Conservation (phyloP, 2,329 filamentous ascomycete species). For the Sporothrix protearum region DNA sequence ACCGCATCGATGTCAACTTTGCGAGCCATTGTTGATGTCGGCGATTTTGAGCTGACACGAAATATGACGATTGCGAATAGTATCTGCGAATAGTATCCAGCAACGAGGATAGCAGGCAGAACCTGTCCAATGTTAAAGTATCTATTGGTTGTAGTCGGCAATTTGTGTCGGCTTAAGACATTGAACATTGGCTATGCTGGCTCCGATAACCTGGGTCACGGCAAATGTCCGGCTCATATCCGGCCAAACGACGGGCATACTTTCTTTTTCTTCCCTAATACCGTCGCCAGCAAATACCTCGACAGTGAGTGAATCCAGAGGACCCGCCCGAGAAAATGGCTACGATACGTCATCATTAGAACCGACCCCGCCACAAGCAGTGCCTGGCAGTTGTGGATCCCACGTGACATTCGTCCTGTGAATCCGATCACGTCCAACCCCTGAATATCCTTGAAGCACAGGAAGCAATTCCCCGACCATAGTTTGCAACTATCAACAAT, state of each 20-base stretch:
- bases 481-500: no score
- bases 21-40: background rate
- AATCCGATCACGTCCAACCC: no score
- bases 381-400: no score
- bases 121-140: background rate
- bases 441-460: no score
- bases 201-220: background rate
- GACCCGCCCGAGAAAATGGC: background rate
- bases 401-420: no score
- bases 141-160: background rate
- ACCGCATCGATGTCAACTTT: background rate
- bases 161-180: no score
- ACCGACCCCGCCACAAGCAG: background rate
- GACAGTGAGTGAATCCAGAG: background rate
- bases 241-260: background rate
- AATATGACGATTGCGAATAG: background rate
- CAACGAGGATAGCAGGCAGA: background rate
- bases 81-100: background rate
- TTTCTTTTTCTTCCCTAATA: background rate
- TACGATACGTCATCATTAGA: background rate
- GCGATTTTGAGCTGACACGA: background rate
- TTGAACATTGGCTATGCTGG: background rate
- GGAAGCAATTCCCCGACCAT: no score
- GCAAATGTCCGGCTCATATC: background rate
- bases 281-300: background rate